These are phyloP conservation scores for Pinus tabuliformis DNA, from an alignment of 75 land plant genomes.

Conservation along the genomic window DNA sequence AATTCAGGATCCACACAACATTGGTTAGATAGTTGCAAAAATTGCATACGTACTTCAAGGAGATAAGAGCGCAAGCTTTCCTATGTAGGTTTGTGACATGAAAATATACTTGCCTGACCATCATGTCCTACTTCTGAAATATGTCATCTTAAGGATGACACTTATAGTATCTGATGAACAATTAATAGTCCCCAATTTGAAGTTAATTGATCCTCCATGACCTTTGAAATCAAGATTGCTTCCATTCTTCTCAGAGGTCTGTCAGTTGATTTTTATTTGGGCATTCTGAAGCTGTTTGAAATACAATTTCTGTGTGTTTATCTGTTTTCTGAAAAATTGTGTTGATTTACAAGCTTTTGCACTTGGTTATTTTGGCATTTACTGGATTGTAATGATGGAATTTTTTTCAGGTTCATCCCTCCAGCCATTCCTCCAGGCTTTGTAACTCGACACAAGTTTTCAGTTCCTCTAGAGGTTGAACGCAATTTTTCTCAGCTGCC, in stretches of 20 bases:
- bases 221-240: neutral
- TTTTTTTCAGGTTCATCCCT: conserved; percentile 68
- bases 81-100: no score
- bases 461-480: conserved; percentile 40
- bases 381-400: neutral
- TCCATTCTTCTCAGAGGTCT: neutral
- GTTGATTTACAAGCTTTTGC: neutral
- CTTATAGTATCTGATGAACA: neutral
- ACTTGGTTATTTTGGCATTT: conserved; percentile 4
- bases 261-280: neutral
- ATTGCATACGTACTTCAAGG: no score
- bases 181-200: neutral
- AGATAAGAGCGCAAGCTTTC: no score
- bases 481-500: conserved; percentile 23
- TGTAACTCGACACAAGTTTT: conserved; percentile 63
- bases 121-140: neutral
- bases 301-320: no score
- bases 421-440: conserved; percentile 74
- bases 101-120: no score
- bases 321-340: no score
- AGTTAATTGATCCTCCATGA: neutral
- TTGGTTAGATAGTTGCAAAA: no score
- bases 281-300: no score
- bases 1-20: no score
- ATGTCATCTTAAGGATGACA: no score